Evolutionary conservation across 106 monocot species (phyloP), one percentile per base, ranked within the genome.

Genomic region (Apostasia shenzhenica): DNA sequence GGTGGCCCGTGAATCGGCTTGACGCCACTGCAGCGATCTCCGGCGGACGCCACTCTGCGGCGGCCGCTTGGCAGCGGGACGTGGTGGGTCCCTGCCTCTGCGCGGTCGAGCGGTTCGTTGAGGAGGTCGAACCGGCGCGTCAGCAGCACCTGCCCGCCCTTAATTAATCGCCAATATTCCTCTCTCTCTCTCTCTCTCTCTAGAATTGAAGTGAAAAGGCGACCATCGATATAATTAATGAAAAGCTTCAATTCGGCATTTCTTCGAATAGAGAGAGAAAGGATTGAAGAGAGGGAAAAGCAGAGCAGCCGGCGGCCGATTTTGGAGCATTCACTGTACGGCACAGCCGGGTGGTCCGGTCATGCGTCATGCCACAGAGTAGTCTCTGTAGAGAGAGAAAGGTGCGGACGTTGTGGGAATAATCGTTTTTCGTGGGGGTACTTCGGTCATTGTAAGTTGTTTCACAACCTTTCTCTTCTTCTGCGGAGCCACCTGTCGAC

Each of bases 1-100:
- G 85, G 8, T 92, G 85, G 85, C 42, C 73, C 38, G 46, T 91
- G 48, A 53, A 70, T 6, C 71, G 83, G 43, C 38, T 92, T 13
- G 92, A 88, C 72, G 88, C 88, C 6, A 83, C 88, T n/a, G 85
- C 55, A 4, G 71, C 72, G 41, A 76, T 82, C 6, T 26, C 51
- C 11, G 71, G 71, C 48, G 72, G 26, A 13, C 79, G 77, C 12
- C 37, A 8, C 3, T 44, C 52, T 2, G 73, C 66, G 66, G 58
- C 26, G 41, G 73, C 41, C n/a, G 74, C 76, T 38, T 88, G 84
- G 88, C 78, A 79, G 45, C 47, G 78, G 9, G 75, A 84, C 63
- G 88, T 85, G 41, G 56, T 71, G 45, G 61, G 68, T 2, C 84
- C 81, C 46, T 43, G 76, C 39, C 8, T 73, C 51, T 59, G 57